Evolutionary conservation across 306 rosid genomes (phyloP).

Genomic region (Erythrophleum fordii): DNA sequence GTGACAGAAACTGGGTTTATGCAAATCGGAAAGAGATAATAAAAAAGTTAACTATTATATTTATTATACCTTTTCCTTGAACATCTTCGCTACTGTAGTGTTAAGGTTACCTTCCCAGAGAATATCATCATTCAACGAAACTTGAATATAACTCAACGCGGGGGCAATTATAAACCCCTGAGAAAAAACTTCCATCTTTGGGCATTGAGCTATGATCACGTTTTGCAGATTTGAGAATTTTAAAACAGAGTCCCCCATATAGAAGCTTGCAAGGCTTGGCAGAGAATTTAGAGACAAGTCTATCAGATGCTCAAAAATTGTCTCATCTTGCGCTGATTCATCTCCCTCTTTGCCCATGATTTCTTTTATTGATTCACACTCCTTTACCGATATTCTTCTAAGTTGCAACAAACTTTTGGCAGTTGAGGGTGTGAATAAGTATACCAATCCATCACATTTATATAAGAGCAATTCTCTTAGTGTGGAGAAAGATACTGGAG

Average conservation of each 20-base stretch:
- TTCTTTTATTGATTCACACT: background rate
- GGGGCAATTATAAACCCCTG: too few species aligned
- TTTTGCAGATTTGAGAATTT: too few species aligned
- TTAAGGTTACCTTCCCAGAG: too few species aligned
- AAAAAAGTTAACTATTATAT: too few species aligned
- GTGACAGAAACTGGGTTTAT: too few species aligned
- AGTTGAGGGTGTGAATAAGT: constrained; percentile 24
- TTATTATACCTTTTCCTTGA: too few species aligned
- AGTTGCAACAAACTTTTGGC: background rate
- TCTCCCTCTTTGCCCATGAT: constrained; percentile 17
- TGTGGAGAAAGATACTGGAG: constrained; percentile 2
- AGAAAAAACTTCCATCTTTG: too few species aligned
- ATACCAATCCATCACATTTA: background rate
- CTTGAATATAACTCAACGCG: too few species aligned
- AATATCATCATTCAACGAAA: too few species aligned
- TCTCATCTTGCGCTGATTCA: background rate
- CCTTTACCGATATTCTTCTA: accelerated
- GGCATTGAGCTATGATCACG: too few species aligned
- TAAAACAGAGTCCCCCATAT: background rate
- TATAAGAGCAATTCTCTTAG: background rate
- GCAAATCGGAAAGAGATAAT: too few species aligned
- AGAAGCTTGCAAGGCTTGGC: background rate
- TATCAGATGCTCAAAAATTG: background rate
- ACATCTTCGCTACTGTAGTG: too few species aligned
- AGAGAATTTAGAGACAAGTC: background rate